Evolutionary conservation across 352 stramenopile genomes (phyloP).

Genomic region (Phytophthora boehmeriae): DNA sequence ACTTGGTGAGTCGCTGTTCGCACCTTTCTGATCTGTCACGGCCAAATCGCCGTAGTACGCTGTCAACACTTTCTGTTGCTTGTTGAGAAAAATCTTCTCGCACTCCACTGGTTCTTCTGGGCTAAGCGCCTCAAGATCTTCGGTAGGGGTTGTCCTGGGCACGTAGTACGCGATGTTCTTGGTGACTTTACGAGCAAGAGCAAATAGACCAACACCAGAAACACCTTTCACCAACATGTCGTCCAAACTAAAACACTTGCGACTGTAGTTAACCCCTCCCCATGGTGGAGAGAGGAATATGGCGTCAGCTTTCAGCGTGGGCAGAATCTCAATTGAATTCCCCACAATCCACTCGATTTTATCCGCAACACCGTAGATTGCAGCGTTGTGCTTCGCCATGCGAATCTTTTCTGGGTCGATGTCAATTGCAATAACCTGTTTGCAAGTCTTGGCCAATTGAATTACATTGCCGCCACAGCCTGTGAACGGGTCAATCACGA

Average conservation of each 20-base stretch:
- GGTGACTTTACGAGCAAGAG: conserved; percentile 56
- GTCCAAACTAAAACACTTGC: conserved; percentile 58
- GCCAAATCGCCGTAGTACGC: conserved; percentile 81
- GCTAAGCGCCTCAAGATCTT: conserved; percentile 56
- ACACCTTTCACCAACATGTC: conserved; percentile 70
- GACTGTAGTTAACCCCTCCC: conserved; percentile 83
- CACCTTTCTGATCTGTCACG: conserved; percentile 4
- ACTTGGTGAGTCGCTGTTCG: conserved; percentile 11
- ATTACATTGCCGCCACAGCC: conserved; percentile 94
- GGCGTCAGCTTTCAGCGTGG: conserved; percentile 76
- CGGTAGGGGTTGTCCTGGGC: conserved; percentile 63
- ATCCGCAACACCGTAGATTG: conserved; percentile 90
- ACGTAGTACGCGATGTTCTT: conserved; percentile 88
- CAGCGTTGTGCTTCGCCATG: conserved; percentile 91
- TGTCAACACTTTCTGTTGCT: conserved; percentile 81
- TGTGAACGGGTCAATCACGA: conserved; percentile 92
- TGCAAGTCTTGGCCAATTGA: conserved; percentile 89
- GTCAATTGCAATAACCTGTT: conserved; percentile 93
- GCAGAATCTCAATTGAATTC: conserved; percentile 84
- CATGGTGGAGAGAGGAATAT: conserved; percentile 93
- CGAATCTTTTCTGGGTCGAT: conserved; percentile 90
- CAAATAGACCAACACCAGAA: conserved; percentile 69
- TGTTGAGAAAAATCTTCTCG: conserved; percentile 82
- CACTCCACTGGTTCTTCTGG: conserved; percentile 68
- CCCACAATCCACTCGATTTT: conserved; percentile 93